phyloP scores from a whole-genome alignment of 1,284 basidiomycete genomes.

The Ustilago xerochloae region DNA sequence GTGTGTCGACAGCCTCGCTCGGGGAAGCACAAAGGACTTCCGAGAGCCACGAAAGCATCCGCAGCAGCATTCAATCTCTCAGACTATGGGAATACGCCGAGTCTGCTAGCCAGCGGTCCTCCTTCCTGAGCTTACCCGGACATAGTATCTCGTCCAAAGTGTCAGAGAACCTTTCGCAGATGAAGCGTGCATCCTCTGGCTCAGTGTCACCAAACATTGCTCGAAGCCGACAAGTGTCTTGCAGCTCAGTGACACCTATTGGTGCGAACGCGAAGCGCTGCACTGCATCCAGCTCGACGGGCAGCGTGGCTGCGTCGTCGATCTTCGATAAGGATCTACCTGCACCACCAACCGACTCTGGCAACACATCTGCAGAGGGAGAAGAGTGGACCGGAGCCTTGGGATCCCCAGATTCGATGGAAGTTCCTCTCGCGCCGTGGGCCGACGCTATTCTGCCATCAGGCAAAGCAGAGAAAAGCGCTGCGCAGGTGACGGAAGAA shows the following conservation, averaged over 20 bases:
- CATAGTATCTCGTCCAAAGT: not conserved
- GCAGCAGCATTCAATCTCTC: conserved; percentile 12
- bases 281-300: conserved; percentile 12
- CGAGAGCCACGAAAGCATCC: conserved; percentile 14
- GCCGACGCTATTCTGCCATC: not conserved
- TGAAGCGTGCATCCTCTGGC: not conserved
- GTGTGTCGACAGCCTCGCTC: not conserved
- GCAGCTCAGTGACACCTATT: conserved; percentile 2
- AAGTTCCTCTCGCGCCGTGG: not conserved
- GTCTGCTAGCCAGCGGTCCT: not conserved
- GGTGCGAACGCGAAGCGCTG: not conserved
- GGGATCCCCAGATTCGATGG: conserved; percentile 2
- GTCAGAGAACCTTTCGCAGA: no score
- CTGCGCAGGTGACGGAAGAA: not conserved
- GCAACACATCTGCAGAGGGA: not conserved
- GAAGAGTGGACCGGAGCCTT: conserved; percentile 2
- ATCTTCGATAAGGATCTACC: conserved; percentile 36
- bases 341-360: not conserved
- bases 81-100: conserved; percentile 17
- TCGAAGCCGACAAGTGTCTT: conserved; percentile 13
- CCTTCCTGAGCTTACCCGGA: conserved; percentile 4
- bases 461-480: not conserved
- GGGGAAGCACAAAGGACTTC: not conserved
- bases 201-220: not conserved
- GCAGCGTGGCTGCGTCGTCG: conserved; percentile 9